Conservation (phyloP, 352 stramenopile genomes). For the Phytophthora ramorum region DNA sequence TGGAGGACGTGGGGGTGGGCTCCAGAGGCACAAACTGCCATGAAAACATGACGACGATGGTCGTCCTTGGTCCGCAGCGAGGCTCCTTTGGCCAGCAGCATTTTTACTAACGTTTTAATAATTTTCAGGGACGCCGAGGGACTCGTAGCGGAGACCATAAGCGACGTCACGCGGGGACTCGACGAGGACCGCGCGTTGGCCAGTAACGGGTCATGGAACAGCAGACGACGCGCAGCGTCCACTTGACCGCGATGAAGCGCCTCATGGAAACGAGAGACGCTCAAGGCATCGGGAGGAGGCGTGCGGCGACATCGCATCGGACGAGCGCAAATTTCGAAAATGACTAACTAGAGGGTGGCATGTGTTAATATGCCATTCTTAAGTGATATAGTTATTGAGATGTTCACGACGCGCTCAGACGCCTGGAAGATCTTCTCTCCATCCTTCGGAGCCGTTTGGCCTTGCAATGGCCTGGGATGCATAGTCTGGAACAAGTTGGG, state of each 20-base stretch:
- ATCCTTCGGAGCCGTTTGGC: slow-evolving; percentile 23
- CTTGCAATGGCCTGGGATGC: slow-evolving; percentile 27
- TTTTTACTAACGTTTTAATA: slow-evolving; percentile 24
- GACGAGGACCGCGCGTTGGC: slow-evolving; percentile 21
- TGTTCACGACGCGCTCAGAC: neutral
- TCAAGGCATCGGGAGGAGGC: neutral
- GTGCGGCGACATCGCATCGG: slow-evolving; percentile 20
- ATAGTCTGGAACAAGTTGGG: slow-evolving; percentile 15
- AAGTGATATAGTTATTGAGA: slow-evolving; percentile 1
- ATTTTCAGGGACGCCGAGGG: neutral
- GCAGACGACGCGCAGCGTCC: slow-evolving; percentile 22
- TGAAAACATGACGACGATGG: slow-evolving; percentile 25
- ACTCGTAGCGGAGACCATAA: slow-evolving; percentile 30
- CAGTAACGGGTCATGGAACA: slow-evolving; percentile 25
- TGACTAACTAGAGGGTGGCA: slow-evolving; percentile 9
- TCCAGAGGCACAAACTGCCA: slow-evolving; percentile 35
- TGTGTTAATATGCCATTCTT: no score
- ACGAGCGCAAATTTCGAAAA: neutral
- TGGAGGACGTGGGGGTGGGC: slow-evolving; percentile 19
- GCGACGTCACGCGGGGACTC: slow-evolving; percentile 24
- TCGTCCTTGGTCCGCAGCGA: slow-evolving; percentile 36
- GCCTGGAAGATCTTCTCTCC: slow-evolving; percentile 15
- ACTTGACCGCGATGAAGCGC: slow-evolving; percentile 19
- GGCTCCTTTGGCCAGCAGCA: slow-evolving; percentile 36
- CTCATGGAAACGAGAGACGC: slow-evolving; percentile 31